A percentile compares a stretch with the other conserved stretches of the same genome.
Evolutionary conservation across 306 rosid genomes (phyloP).

Genomic region (Pterocarpus macrocarpus): DNA sequence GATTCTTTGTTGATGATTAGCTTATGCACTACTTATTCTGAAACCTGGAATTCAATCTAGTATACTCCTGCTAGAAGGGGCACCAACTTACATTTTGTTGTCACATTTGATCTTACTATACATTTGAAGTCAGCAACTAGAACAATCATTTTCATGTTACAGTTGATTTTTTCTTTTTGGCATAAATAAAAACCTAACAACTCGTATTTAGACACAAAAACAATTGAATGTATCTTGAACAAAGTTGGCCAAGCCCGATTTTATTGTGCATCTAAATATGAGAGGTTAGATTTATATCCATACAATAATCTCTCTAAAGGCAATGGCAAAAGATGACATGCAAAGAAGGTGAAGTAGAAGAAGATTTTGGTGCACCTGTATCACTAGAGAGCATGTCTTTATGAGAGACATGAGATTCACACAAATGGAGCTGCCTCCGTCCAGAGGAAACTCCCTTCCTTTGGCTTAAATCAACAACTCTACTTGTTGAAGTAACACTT

Average conservation of each 20-base stretch:
- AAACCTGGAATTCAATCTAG: too few species aligned
- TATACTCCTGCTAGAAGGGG: not conserved
- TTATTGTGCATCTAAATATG: too few species aligned
- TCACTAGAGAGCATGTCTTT: slow-evolving; percentile 46
- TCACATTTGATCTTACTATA: not conserved
- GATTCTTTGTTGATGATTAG: too few species aligned
- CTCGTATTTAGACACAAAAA: not conserved
- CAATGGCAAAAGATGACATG: too few species aligned
- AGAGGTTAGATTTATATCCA: too few species aligned
- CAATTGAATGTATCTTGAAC: too few species aligned
- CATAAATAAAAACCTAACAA: too few species aligned
- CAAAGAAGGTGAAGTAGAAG: not conserved
- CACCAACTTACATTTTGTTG: not conserved
- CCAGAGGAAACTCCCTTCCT: slow-evolving; percentile 39
- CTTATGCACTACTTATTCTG: too few species aligned
- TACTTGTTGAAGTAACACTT: slow-evolving; percentile 8
- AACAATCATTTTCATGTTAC: not conserved
- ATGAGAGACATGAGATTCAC: slow-evolving; percentile 36
- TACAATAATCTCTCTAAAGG: too few species aligned
- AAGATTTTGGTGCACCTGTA: slow-evolving; percentile 51
- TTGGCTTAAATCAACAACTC: slow-evolving; percentile 30
- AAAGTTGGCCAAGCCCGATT: too few species aligned
- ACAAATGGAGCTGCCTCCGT: slow-evolving; percentile 36
- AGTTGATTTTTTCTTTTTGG: too few species aligned
- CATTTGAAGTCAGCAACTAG: not conserved